Conservation (phyloP, 345 rosid species). For the Atalantia buxifolia region DNA sequence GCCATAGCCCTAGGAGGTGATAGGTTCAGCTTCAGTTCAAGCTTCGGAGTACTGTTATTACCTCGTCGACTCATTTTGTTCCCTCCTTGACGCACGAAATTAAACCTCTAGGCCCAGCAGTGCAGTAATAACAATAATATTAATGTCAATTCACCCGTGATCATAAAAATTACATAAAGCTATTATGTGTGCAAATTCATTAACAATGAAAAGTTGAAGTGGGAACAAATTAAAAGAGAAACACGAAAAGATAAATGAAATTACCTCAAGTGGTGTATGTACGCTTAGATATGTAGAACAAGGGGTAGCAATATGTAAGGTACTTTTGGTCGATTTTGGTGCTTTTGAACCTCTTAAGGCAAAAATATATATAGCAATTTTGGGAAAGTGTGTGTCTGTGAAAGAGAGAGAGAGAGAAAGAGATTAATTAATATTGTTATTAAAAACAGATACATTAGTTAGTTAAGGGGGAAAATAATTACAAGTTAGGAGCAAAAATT, state of each 20-base stretch:
- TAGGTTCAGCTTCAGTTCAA: conserved; percentile 50
- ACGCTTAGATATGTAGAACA: not conserved
- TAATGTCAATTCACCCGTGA: not conserved
- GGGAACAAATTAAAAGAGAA: not conserved
- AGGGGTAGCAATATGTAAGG: not conserved
- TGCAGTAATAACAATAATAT: no score
- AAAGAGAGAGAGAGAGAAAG: not conserved
- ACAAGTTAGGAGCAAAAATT: not conserved
- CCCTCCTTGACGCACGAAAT: not conserved
- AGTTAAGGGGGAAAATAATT: not conserved
- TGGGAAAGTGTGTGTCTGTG: not conserved
- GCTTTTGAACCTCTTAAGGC: not conserved
- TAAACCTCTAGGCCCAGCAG: not conserved
- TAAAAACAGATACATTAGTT: no score
- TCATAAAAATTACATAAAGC: not conserved
- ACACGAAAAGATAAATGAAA: no score
- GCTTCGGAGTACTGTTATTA: conserved; percentile 14
- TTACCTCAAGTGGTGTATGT: not conserved
- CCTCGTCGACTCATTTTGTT: conserved; percentile 24
- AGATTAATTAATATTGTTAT: not conserved
- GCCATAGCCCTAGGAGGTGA: conserved; percentile 26
- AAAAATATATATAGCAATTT: not conserved
- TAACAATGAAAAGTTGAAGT: not conserved
- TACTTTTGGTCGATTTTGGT: not conserved
- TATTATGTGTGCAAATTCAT: not conserved